Conservation (phyloP, 108 stramenopile species). For the Stephanodiscus minutulus region DNA sequence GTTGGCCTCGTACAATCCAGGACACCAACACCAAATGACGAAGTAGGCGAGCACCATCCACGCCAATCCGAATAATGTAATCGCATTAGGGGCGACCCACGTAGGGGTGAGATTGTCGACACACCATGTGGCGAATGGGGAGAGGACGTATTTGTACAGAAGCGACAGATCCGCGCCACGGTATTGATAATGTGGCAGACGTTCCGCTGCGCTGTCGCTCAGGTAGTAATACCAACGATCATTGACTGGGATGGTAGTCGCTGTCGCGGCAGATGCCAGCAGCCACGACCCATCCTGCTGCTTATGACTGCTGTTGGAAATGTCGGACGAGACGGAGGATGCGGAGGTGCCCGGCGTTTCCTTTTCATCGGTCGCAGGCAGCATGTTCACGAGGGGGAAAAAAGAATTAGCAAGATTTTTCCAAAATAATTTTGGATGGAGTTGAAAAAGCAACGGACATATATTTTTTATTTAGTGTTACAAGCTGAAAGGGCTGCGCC, state of each 20-base stretch:
- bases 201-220: constrained; percentile 44
- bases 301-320: constrained; percentile 2
- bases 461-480: too few species aligned
- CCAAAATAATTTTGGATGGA: too few species aligned
- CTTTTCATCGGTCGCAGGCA: neutral
- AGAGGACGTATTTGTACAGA: constrained; percentile 82
- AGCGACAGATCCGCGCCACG: constrained; percentile 73
- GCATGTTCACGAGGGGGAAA: neutral
- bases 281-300: neutral
- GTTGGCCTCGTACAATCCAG: constrained; percentile 51
- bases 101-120: constrained; percentile 74
- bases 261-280: neutral
- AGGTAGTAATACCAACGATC: constrained; percentile 51
- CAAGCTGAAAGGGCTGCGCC: too few species aligned
- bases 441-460: too few species aligned
- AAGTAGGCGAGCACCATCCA: constrained; percentile 78
- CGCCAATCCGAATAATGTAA: constrained; percentile 83
- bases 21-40: constrained; percentile 69
- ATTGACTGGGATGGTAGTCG: neutral
- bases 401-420: too few species aligned
- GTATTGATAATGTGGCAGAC: constrained; percentile 69
- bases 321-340: constrained; percentile 4
- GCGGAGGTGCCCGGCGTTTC: constrained; percentile 3
- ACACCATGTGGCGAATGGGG: constrained; percentile 77
- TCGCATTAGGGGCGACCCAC: constrained; percentile 90